Base-by-base conservation (phyloP, 257 asterid genomes). In the Nicotiana obtusifolia region DNA sequence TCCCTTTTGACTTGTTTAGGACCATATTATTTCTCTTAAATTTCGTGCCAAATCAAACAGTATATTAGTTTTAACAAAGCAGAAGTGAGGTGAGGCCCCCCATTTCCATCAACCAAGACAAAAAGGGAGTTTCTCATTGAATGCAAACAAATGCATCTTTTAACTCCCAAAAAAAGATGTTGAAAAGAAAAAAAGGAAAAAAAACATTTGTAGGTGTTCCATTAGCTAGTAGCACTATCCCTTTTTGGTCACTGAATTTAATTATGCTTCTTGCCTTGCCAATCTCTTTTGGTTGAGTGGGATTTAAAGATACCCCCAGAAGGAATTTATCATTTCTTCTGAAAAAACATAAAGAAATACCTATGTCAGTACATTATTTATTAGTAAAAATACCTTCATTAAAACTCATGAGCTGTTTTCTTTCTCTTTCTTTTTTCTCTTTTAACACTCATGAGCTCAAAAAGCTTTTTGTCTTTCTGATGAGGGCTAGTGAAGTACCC, bases 51-150 rank as follows among this genome's bases (percentile, higher is more conserved):
- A n/a, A n/a, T n/a, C n/a, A n/a, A n/a, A n/a, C n/a, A n/a, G n/a
- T n/a, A n/a, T n/a, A n/a, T 26, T 26, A 1, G 2, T 26, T 64
- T 5, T 33, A 66, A 30, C 22, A 31, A 3, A 17, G 0, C 13
- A 22, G 10, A 41, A 41, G 49, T 6, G 15, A 73, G 1, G 82
- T 73, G 54, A 84, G 90, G 87, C 81, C 87, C 85, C 85, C 83
- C 88, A 61, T 84, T 85, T 89, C 88, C 91, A 75, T 53, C 67
- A 83, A 88, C 91, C 83, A 49, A 81, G 89, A 85, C 89, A 89
- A 82, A 77, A 86, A 54, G 85, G 75, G 85, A 64, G 80, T 85
- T 84, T 82, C 76, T 73, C 84, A 84, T 85, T 84, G 91, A 88
- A 87, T 86, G 86, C 85, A 88, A 88, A 84, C 84, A 86, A 78